Evolutionary conservation across 2,329 filamentous ascomycete genomes (phyloP), one percentile per base, ranked within the genome.

Genomic region (Coniochaeta ligniaria): DNA sequence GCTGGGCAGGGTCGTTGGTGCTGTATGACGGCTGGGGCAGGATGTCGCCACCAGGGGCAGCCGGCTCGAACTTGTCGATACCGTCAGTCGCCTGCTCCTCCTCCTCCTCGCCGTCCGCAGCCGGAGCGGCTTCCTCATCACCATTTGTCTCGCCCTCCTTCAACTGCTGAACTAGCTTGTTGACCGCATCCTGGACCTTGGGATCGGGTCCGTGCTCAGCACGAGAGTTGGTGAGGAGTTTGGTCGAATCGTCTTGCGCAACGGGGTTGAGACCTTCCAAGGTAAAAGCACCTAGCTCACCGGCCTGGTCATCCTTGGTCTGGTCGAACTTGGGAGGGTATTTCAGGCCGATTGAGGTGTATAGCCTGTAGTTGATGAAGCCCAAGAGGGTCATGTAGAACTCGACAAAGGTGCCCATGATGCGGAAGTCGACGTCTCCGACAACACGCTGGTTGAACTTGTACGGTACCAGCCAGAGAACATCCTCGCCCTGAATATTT

Each of bases 321-420:
- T 85, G 80, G 72, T 97, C 92, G 69, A 98, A 98, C 75, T 92
- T 96, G 63, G 95, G 95, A 20, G 95, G 95, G 72, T 99, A 99
- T 61, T 97, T 92, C 64, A 99, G 79, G 9, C 95, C 95, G 64
- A 96, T 81, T 0, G 91, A 88, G 1, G 92, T 96, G 79, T 97
- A 99, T 55, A 99, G 82, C 65, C 92, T 83, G 81, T 92, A 99
- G 81, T 99, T 97, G 76, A 98, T 87, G 70, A 99, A 99, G 63
- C 94, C 90, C 22, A 99, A 81, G 16, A 99, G 83, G 5, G 94
- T 98, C 70, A 96, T 96, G 80, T 99, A 99, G 75, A 99, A 99
- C 74, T 99, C 94, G 66, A 99, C 88, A 72, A 99, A 99, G 5
- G 95, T 99, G 62, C 92, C 94, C 95, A 99, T 99, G 76, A 99